Conservation (phyloP, 257 asterid species). For the Solanum dulcamara region DNA sequence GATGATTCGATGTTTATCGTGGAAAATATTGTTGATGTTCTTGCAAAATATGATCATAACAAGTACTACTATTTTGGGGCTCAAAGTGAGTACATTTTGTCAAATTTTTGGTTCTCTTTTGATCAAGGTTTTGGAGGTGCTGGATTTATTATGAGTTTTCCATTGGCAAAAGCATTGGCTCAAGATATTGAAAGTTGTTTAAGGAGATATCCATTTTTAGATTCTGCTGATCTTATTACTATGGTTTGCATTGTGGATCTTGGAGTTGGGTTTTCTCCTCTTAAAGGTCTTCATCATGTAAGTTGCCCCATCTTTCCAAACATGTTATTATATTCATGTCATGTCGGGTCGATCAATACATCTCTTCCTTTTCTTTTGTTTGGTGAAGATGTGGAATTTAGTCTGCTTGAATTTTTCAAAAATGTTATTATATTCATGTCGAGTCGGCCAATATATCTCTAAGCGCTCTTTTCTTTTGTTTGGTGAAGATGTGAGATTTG, state of each 20-base stretch:
- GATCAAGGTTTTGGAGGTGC: conserved; percentile 59
- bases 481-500: no score
- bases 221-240: conserved; percentile 36
- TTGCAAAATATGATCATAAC: conserved; percentile 29
- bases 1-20: conserved; percentile 46
- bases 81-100: conserved; percentile 43
- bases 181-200: conserved; percentile 39
- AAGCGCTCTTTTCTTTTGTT: no score
- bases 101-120: conserved; percentile 42
- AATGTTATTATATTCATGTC: no score
- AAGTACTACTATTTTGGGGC: conserved; percentile 45
- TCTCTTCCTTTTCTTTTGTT: neutral
- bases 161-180: conserved; percentile 38
- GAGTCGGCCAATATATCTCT: no score
- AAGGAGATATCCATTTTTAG: conserved; percentile 21
- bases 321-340: neutral
- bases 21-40: conserved; percentile 48
- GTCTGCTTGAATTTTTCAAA: neutral
- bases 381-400: neutral
- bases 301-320: neutral
- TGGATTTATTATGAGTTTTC: conserved; percentile 44
- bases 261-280: conserved; percentile 46
- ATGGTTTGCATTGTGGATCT: conserved; percentile 55
- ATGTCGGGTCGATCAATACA: neutral
- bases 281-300: conserved; percentile 53